These are phyloP conservation scores for Lathyrus aphaca DNA, from an alignment of 306 rosid species.

Conservation along the genomic window DNA sequence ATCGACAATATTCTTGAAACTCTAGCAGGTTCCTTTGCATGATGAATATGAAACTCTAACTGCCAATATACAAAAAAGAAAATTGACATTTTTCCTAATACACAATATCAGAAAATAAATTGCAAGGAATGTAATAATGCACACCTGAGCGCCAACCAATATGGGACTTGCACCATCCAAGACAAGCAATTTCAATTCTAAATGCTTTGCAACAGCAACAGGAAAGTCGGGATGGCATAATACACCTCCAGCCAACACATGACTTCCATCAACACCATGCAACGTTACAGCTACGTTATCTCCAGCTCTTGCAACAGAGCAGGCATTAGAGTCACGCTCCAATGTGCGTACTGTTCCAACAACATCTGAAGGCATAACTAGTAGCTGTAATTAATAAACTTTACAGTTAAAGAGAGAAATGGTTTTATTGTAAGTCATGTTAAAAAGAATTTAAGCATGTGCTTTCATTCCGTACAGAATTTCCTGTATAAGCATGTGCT, in stretches of 20 bases:
- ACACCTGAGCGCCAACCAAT: slow-evolving; percentile 86
- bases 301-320: slow-evolving; percentile 87
- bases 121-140: slow-evolving; percentile 30
- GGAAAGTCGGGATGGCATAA: slow-evolving; percentile 97
- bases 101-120: slow-evolving; percentile 5
- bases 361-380: slow-evolving; percentile 88
- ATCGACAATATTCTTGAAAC: slow-evolving; percentile 69
- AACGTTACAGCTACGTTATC: slow-evolving; percentile 80
- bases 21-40: slow-evolving; percentile 79
- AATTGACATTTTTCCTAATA: slow-evolving; percentile 16
- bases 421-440: slow-evolving; percentile 15
- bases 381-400: slow-evolving; percentile 56
- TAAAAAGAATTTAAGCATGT: slow-evolving; percentile 3
- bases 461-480: slow-evolving; percentile 4
- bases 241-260: slow-evolving; percentile 83
- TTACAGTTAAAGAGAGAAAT: slow-evolving; percentile 18
- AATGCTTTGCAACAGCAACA: slow-evolving; percentile 65
- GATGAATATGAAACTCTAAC: slow-evolving; percentile 94
- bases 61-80: slow-evolving; percentile 43
- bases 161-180: slow-evolving; percentile 84
- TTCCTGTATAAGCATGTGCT: slow-evolving; percentile 1
- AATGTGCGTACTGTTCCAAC: slow-evolving; percentile 76
- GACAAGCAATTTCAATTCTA: slow-evolving; percentile 83
- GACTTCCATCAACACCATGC: slow-evolving; percentile 73
- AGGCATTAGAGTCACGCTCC: slow-evolving; percentile 79